Evolutionary conservation across 2,329 filamentous ascomycete species (phyloP), one percentile per base, ranked within the genome.

Genomic region (Anthostomella pinea): DNA sequence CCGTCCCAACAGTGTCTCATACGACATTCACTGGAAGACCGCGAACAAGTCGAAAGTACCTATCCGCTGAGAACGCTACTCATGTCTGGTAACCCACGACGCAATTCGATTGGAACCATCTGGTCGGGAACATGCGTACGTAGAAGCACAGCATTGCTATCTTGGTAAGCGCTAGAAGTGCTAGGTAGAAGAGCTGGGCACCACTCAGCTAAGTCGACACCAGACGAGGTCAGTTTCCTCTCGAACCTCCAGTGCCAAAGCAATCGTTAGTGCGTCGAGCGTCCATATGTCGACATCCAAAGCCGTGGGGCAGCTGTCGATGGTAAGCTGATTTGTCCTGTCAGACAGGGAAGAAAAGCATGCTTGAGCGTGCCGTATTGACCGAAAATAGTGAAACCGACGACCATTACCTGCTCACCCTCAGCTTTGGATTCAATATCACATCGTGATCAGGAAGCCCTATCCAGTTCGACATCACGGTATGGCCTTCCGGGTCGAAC

Each of bases 271-370:
- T 5, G 43, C 28, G 6, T 52, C 30, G 1, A 66, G 45, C 11
- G 56, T 59, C 64, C 64, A 67, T 2, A 66, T 55, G 34, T 67
- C 64, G 13, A 59, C 53, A 4, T 64, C 64, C 23, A 65, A 64
- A 0, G 51, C 58, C 2, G 50, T 26, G 1, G 33, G 1, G 55
- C 50, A 14, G 52, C 60, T 60, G 30, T 8, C 4, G 4, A 25
- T 11, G 13, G 43, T 45, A 7, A 48, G 37, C 5, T 21, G 18
- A 22, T 25, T 7, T 34, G 18, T 20, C 11, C 13, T 33, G 22
- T 22, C 7, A 17, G 10, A 6, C 18, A 25, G 8, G n/a, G 20
- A 24, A 26, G 32, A 14, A 11, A 27, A n/a, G n/a, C 17, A 24
- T 14, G 8, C 5, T 8, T 6, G 3, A 10, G 40, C 56, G 13